Percentiles rank a stretch among this genome's conserved stretches.
These are phyloP conservation scores for Cyberlindnera xylosilytica DNA, from an alignment of 805 yeast genomes.

Conservation along the genomic window DNA sequence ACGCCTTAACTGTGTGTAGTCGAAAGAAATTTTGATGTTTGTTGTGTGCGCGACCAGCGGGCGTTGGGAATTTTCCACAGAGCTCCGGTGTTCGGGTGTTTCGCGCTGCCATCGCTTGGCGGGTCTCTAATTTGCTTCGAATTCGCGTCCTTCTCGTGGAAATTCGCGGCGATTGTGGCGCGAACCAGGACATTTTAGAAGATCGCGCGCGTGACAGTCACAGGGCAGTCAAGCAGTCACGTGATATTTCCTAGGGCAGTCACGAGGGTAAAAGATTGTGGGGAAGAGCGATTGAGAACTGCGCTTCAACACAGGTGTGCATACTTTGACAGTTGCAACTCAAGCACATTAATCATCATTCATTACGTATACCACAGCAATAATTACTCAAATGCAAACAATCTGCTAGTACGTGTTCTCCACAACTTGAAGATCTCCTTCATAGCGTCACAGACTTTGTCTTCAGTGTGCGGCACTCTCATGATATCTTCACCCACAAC, in stretches of 20 bases:
- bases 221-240: background rate
- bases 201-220: background rate
- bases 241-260: background rate
- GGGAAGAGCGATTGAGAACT: no score
- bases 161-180: background rate
- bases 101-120: slow-evolving; percentile 7
- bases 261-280: background rate
- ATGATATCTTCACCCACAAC: slow-evolving; percentile 15
- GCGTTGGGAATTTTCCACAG: slow-evolving; percentile 12
- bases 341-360: no score
- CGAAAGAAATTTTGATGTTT: slow-evolving; percentile 18
- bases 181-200: slow-evolving; percentile 1
- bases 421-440: slow-evolving; percentile 23
- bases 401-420: slow-evolving; percentile 27
- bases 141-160: background rate
- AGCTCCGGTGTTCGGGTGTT: slow-evolving; percentile 16
- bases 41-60: slow-evolving; percentile 11
- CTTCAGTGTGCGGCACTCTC: background rate
- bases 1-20: slow-evolving; percentile 4
- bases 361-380: no score
- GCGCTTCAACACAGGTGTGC: no score
- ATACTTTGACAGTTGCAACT: no score
- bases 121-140: slow-evolving; percentile 2
- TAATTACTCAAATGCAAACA: slow-evolving; percentile 34
- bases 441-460: slow-evolving; percentile 6